phyloP scores from a whole-genome alignment of 2,329 filamentous ascomycete species.

The Rhynchosporium graminicola region DNA sequence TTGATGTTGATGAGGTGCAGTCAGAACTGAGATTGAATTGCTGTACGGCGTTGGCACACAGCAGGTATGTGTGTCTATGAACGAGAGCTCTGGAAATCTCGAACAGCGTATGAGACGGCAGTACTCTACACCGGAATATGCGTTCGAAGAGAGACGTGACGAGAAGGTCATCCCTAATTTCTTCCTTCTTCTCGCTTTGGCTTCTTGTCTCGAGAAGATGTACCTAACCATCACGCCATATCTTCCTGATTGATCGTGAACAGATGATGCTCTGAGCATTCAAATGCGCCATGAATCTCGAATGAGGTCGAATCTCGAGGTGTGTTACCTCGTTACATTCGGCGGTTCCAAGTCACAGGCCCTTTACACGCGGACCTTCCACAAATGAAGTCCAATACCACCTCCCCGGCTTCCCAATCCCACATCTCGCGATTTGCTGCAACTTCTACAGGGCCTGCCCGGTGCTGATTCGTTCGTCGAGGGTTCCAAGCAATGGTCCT shows the following conservation, averaged over 20 bases:
- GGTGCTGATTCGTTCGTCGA: conserved; percentile 10
- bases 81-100: conserved; percentile 3
- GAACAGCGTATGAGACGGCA: not conserved
- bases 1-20: conserved; percentile 6
- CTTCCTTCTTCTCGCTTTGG: not conserved
- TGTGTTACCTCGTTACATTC: conserved; percentile 12
- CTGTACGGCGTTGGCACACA: not conserved
- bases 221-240: not conserved
- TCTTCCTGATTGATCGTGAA: not conserved
- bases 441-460: conserved; percentile 14
- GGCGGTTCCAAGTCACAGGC: conserved; percentile 13
- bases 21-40: conserved; percentile 12
- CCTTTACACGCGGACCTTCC: conserved; percentile 3
- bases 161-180: not conserved
- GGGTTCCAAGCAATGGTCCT: conserved; percentile 19
- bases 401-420: not conserved
- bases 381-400: conserved; percentile 4
- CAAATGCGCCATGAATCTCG: conserved; percentile 2
- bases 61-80: not conserved
- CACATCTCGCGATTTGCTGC: conserved; percentile 8
- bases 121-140: not conserved
- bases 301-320: not conserved
- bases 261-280: not conserved
- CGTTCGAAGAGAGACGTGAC: not conserved
- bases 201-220: not conserved